These are phyloP conservation scores for Hypocrella siamensis DNA, from an alignment of 2,329 filamentous ascomycete species.

Conservation along the genomic window DNA sequence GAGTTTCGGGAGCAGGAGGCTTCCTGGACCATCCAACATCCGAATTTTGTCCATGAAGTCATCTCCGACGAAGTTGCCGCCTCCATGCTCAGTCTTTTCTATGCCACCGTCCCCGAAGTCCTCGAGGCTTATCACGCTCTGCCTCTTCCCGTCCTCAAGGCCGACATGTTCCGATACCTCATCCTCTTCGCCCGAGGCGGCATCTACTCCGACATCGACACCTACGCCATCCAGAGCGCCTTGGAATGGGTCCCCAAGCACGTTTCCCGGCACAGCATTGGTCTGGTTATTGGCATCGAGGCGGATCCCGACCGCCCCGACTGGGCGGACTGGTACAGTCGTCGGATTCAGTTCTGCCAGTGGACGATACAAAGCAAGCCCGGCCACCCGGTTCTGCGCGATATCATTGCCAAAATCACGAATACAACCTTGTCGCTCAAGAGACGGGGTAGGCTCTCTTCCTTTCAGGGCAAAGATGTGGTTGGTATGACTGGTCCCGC, in stretches of 20 bases:
- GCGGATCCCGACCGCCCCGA: slow-evolving; percentile 86
- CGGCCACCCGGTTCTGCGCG: slow-evolving; percentile 79
- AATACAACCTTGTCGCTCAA: slow-evolving; percentile 65
- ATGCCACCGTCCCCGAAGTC: slow-evolving; percentile 66
- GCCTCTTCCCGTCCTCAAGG: slow-evolving; percentile 60
- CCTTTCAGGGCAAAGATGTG: slow-evolving; percentile 51
- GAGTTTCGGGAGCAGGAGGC: slow-evolving; percentile 70
- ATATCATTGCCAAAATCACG: slow-evolving; percentile 77
- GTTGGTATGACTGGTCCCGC: slow-evolving; percentile 92
- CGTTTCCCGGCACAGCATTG: slow-evolving; percentile 63
- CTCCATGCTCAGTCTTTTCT: slow-evolving; percentile 72
- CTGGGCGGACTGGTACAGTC: slow-evolving; percentile 92
- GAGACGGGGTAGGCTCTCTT: slow-evolving; percentile 45
- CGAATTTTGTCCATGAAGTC: slow-evolving; percentile 88
- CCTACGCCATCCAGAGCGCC: slow-evolving; percentile 66
- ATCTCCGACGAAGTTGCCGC: slow-evolving; percentile 81
- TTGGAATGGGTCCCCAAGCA: slow-evolving; percentile 72
- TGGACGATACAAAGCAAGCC: slow-evolving; percentile 97
- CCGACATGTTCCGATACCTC: slow-evolving; percentile 65
- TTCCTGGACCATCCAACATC: slow-evolving; percentile 77
- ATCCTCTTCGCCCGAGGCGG: slow-evolving; percentile 46
- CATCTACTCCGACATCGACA: slow-evolving; percentile 87
- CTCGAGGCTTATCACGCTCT: slow-evolving; percentile 60
- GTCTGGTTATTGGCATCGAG: slow-evolving; percentile 87
- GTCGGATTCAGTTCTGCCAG: slow-evolving; percentile 94